A percentile compares a stretch with the other conserved stretches of the same genome.
phyloP scores from a whole-genome alignment of 148 eudicot genomes.

The Dianthus caryophyllus region DNA sequence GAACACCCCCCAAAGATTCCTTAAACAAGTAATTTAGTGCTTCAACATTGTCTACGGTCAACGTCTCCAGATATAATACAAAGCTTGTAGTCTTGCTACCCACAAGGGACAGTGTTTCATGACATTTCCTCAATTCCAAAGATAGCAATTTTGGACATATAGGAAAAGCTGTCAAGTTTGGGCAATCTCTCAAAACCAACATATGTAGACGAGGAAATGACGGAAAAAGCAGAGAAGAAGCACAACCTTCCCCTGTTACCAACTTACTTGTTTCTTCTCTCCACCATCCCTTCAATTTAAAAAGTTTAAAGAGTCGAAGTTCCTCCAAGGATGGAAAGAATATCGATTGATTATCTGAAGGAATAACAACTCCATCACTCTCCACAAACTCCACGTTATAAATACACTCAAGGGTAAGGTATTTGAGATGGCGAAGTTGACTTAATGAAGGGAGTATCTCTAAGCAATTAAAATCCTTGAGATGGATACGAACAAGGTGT shows the following conservation, averaged over 20 bases:
- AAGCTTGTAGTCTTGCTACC: not conserved
- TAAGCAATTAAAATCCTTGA: not conserved
- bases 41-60: not conserved
- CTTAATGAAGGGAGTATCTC: slow-evolving; percentile 5
- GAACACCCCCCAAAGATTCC: not conserved
- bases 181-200: not conserved
- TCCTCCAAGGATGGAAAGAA: slow-evolving; percentile 20
- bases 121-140: not conserved
- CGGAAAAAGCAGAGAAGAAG: not conserved
- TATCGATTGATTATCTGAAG: not conserved
- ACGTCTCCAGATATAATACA: not conserved
- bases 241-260: not conserved
- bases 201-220: not conserved
- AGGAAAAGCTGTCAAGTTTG: slow-evolving; percentile 3
- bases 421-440: slow-evolving; percentile 9
- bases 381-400: slow-evolving; percentile 14
- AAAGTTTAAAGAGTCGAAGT: not conserved
- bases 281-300: slow-evolving; percentile 19
- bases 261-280: not conserved
- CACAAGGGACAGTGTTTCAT: not conserved
- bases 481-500: not conserved
- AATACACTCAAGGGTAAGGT: not conserved
- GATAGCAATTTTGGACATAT: slow-evolving; percentile 1
- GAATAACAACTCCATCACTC: not conserved
- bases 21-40: not conserved